A percentile compares a stretch with the other conserved stretches of the same genome.
These are phyloP conservation scores for Ceratocystis harringtonii DNA, from an alignment of 2,329 filamentous ascomycete genomes.

Conservation along the genomic window DNA sequence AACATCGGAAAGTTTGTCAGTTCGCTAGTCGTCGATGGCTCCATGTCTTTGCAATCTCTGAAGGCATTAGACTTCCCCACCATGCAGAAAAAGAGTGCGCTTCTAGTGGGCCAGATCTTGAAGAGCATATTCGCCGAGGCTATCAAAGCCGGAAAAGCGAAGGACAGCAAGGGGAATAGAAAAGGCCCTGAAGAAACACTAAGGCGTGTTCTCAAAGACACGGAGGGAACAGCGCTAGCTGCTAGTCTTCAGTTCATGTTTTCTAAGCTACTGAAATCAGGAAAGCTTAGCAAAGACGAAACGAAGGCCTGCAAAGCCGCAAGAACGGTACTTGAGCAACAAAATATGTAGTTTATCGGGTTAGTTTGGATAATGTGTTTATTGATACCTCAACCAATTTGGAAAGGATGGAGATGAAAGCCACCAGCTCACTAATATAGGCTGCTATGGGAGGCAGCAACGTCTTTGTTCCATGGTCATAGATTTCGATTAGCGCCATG, in stretches of 20 bases:
- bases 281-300: conserved; percentile 28
- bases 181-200: conserved; percentile 35
- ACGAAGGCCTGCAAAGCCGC: conserved; percentile 33
- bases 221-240: conserved; percentile 51
- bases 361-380: neutral
- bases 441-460: too few relatives aligned
- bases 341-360: conserved; percentile 12
- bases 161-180: conserved; percentile 25
- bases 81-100: conserved; percentile 58
- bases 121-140: conserved; percentile 59
- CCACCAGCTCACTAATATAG: too few relatives aligned
- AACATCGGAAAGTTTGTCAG: conserved; percentile 42
- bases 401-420: too few relatives aligned
- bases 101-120: conserved; percentile 68
- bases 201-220: conserved; percentile 49
- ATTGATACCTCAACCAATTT: conserved; percentile 8
- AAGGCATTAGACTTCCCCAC: conserved; percentile 67
- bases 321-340: conserved; percentile 25
- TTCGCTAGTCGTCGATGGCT: conserved; percentile 33
- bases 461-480: too few relatives aligned
- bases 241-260: conserved; percentile 68
- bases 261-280: conserved; percentile 54
- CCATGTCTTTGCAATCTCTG: conserved; percentile 34
- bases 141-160: conserved; percentile 28
- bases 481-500: too few relatives aligned